Base-by-base conservation (phyloP, 495 filamentous ascomycete genomes). In the Sphaerosporella brunnea region DNA sequence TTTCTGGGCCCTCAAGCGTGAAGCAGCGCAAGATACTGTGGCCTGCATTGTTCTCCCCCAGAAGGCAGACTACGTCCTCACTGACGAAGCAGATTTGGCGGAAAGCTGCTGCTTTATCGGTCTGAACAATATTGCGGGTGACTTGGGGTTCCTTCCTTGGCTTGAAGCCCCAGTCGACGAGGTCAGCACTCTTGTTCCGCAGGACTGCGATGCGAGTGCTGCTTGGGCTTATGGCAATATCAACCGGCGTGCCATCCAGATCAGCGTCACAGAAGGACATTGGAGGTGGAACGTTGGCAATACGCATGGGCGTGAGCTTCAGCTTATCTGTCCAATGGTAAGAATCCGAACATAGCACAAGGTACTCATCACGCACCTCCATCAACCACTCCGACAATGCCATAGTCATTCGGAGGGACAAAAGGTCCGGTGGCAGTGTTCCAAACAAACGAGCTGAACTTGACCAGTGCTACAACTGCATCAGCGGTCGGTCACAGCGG, bases 251-350 rank as follows among this genome's bases (percentile, higher is more conserved):
- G 2, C 71, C 71, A 34, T 70, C 68, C 23, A 84, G 58, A 19
- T 65, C 51, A 39, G 95, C 55, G 51, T 93, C 84, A 54, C 77
- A 77, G 46, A 87, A 69, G 13, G 87, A 74, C 84, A 95, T 93
- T 25, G 90, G 90, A 28, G 90, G 90, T 32, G 90, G 90, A 13
- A 92, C 72, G 54, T 88, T 93, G 34, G 84, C 79, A 39, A 78
- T 67, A 49, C 82, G 70, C 56, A 96, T 69, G 3, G 92, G 83
- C 3, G 90, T 95, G 41, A 96, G 62, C 59, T 92, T 92, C 46
- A 95, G 68, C 18, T 55, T 70, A 60, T 65, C 73, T 77, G 49
- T n/a, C 4, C 15, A 39, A 5, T 16, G 19, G 11, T 53, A 47
- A 51, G 28, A 20, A 34, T 23, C 21, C 10, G 3, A 25, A 23